A percentile compares a stretch with the other conserved stretches of the same genome.
phyloP scores from a whole-genome alignment of 2,329 filamentous ascomycete genomes.

The Drechslerella dactyloides region DNA sequence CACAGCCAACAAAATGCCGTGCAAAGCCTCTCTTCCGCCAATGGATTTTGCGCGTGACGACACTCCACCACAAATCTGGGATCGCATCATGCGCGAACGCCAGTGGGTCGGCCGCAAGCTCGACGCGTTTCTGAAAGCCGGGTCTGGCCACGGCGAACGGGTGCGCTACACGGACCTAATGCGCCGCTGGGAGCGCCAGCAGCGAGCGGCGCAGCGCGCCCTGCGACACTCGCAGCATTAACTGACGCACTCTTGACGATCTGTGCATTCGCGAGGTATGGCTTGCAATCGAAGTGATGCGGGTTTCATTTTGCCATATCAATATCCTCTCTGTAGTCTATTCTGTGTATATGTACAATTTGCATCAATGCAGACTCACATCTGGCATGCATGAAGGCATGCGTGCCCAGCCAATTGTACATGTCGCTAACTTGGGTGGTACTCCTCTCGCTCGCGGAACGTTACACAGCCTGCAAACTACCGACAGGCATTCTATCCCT shows the following conservation, averaged over 20 bases:
- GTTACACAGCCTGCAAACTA: no score
- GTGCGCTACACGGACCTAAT: slow-evolving; percentile 2
- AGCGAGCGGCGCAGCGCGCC: not conserved
- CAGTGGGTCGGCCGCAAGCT: slow-evolving; percentile 5
- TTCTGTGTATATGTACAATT: no score
- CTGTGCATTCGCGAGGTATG: not conserved
- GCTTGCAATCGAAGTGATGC: not conserved
- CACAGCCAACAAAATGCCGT: slow-evolving; percentile 7
- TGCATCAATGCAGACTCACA: no score
- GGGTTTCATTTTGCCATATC: no score
- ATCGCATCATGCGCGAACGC: slow-evolving; percentile 13
- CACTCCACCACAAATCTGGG: slow-evolving; percentile 22
- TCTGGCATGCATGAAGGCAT: no score
- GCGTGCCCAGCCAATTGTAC: no score
- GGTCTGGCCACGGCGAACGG: not conserved
- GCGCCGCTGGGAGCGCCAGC: slow-evolving; percentile 1
- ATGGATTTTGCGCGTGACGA: slow-evolving; percentile 26
- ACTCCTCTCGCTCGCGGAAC: no score
- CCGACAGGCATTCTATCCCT: no score
- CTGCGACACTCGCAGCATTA: not conserved
- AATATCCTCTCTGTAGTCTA: no score
- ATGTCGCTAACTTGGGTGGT: no score
- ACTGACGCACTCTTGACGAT: not conserved
- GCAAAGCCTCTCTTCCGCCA: slow-evolving; percentile 24
- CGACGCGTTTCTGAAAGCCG: slow-evolving; percentile 2